phyloP scores from a whole-genome alignment of 257 asterid genomes.

The Penstemon eatonii region DNA sequence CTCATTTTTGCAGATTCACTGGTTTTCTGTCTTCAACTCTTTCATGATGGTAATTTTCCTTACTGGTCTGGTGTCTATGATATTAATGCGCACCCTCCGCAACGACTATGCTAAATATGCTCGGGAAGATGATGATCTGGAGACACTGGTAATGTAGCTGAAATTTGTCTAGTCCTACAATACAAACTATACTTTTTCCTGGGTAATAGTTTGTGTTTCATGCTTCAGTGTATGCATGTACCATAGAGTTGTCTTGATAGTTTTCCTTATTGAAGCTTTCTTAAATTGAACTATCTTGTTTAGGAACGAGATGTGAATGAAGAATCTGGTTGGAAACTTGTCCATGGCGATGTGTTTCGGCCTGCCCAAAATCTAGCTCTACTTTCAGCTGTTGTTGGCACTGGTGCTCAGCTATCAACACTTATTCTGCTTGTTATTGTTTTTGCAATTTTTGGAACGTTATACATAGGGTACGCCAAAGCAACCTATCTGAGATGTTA shows the following conservation, averaged over 20 bases:
- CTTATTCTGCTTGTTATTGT: conserved; percentile 73
- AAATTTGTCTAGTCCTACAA: conserved; percentile 8
- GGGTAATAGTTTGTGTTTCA: conserved; percentile 1
- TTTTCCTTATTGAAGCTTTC: conserved; percentile 16
- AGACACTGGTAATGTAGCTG: conserved; percentile 54
- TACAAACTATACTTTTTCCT: conserved; percentile 1
- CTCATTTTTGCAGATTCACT: conserved; percentile 64
- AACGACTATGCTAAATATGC: conserved; percentile 78
- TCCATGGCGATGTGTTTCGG: conserved; percentile 93
- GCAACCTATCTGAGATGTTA: conserved; percentile 13
- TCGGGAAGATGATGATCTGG: conserved; percentile 72
- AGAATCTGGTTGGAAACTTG: conserved; percentile 95
- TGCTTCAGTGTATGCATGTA: conserved; percentile 3
- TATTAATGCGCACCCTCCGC: conserved; percentile 80
- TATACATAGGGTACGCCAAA: conserved; percentile 70
- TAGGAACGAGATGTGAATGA: conserved; percentile 85
- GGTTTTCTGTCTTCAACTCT: conserved; percentile 81
- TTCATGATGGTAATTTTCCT: conserved; percentile 88
- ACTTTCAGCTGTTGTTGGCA: conserved; percentile 86
- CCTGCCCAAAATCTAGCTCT: conserved; percentile 65
- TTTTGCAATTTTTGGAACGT: conserved; percentile 73
- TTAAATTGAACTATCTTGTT: conserved; percentile 24
- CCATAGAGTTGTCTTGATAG: background rate
- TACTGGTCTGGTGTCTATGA: conserved; percentile 78
- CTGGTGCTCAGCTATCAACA: conserved; percentile 81